Evolutionary conservation across 1,139 yeast genomes (phyloP), one percentile per base, ranked within the genome.

Genomic region (Magnusiomyces magnusii): DNA sequence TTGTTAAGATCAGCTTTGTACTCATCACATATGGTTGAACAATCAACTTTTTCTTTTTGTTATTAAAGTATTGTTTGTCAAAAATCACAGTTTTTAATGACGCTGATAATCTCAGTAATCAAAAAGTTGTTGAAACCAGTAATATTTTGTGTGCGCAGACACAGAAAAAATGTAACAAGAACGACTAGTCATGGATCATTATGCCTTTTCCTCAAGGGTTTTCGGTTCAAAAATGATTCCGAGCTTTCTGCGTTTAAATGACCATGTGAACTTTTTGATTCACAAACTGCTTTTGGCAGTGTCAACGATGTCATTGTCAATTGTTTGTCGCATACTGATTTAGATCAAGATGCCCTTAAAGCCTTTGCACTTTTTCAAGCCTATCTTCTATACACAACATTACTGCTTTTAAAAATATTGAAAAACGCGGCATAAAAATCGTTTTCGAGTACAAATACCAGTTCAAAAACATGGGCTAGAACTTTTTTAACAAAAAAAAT

Each of bases 211-310:
- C 65, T 80, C 2, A 60, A 62, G 1, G 58, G 65, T 28, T 75
- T 79, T 58, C 64, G 69, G 13, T 72, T 69, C 27, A 57, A 61
- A 50, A 57, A 59, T 41, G 28, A 58, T 81, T 50, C 61, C 67
- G 42, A 75, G 76, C 36, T 75, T 42, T 72, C 79, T 0, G 59
- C 68, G 1, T 71, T 69, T 50, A 59, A 68, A 24, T 73, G 72
- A 57, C 71, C 75, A 15, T 70, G 78, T 60, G 86, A 92, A 1
- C 69, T 78, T 2, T 73, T 82, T 3, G 87, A 83, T 68, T 73
- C 82, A 60, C 73, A 83, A 67, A 78, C 85, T 2, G 73, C 86
- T 21, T 74, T 86, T 53, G 76, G 77, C 39, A 86, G 92, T 91
- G 71, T 76, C 54, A 79, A 78, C 61, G 65, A 67, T 24, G 68